Conservation (phyloP, 805 yeast genomes). For the Priceomyces melissophilus region DNA sequence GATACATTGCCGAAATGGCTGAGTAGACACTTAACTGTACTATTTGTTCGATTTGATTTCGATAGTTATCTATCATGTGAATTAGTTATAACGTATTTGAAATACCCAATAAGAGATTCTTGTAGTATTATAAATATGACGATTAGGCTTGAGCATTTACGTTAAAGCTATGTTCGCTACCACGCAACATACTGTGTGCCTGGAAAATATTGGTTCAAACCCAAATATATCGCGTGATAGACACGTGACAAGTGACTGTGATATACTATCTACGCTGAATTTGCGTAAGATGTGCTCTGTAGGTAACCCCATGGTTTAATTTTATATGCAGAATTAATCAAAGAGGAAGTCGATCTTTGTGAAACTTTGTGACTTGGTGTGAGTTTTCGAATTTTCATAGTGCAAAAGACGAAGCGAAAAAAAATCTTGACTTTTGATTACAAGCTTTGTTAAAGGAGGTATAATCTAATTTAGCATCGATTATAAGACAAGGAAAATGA, state of each 20-base stretch:
- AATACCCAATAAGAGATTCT: no score
- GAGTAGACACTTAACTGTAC: neutral
- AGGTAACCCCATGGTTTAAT: no score
- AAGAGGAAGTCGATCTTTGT: neutral
- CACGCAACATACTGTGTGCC: no score
- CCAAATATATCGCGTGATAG: neutral
- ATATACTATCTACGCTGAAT: neutral
- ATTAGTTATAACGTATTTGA: no score
- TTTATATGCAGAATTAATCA: no score
- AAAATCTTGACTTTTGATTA: neutral
- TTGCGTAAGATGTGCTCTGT: no score
- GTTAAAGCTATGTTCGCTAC: no score
- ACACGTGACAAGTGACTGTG: conserved; percentile 1
- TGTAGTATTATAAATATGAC: no score
- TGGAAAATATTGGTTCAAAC: no score
- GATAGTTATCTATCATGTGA: no score
- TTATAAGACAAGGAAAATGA: conserved; percentile 4
- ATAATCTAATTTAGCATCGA: conserved; percentile 4
- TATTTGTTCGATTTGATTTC: no score
- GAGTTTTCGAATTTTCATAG: neutral
- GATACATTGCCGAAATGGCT: conserved; percentile 15
- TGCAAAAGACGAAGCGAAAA: conserved; percentile 3
- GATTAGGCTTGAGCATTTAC: no score
- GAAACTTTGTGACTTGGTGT: neutral
- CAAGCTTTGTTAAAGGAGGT: conserved; percentile 5